Evolutionary conservation across 805 yeast genomes (phyloP), one percentile per base, ranked within the genome.

Genomic region (Starmerella stellata): DNA sequence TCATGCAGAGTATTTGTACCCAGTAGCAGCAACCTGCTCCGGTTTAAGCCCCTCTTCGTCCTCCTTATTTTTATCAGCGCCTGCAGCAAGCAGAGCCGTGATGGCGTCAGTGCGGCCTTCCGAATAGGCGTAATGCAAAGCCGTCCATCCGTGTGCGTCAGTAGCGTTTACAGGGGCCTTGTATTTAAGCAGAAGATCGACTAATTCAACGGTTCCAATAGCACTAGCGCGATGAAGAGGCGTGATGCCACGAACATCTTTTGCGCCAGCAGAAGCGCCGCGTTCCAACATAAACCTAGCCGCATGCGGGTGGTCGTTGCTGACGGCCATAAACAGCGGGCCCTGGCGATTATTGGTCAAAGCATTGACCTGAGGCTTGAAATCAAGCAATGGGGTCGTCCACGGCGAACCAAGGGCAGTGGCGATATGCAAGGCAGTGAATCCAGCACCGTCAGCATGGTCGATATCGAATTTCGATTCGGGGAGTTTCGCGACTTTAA

Each of bases 401-500:
- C 81, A 48, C 7, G 75, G 65, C 49, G 72, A 69, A 0, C 95
- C 94, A 2, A 76, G 63, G 0, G 94, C 70, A 0, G 78, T 68
- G 0, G 90, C 82, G 38, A 87, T 74, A 56, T 85, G 95, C 25
- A 81, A 51, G 1, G 92, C 82, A 0, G 87, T 76, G 94, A 94
- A 85, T 1, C 93, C 93, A 9, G 85, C 65, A 16, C 68, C 75
- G 54, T 85, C 96, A 0, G 52, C 50, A 3, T 75, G 78, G 52
- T 82, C 90, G 11, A 82, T 54, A 45, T 81, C 87, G 19, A 69
- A 57, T 11, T 27, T 27, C 29, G 38, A 16, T 27, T 40, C 30
- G 43, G 53, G 41, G 38, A 54, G 44, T 39, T 56, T 39, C 48
- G 46, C 42, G 28, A 62, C 65, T 39, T 57, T 60, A 39, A 64